Conservation (phyloP, 805 yeast species). For the Suhomyces sp. region DNA sequence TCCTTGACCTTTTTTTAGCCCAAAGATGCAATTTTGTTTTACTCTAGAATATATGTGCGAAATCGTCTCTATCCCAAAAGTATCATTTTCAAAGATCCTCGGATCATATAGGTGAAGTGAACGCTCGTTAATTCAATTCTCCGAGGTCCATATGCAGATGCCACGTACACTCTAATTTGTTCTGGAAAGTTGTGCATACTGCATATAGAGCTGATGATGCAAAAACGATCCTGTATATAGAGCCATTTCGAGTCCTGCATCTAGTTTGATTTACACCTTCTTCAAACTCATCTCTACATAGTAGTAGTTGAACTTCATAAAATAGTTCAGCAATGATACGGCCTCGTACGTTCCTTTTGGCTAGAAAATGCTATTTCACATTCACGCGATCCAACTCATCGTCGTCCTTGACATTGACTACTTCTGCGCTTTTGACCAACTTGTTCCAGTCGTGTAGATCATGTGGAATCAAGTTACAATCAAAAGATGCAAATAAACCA, state of each 20-base stretch:
- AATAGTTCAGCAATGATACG: neutral
- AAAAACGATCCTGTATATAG: conserved; percentile 1
- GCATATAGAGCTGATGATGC: neutral
- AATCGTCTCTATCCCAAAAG: no score
- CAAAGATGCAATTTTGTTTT: no score
- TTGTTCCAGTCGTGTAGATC: conserved; percentile 42
- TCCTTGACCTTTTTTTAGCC: no score
- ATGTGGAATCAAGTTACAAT: conserved; percentile 59
- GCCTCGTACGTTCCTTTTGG: neutral
- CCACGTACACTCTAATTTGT: no score
- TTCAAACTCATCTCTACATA: no score
- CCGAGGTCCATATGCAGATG: no score
- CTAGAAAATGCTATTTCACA: neutral
- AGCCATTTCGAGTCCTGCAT: neutral
- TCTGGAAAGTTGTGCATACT: no score
- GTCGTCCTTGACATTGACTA: conserved; percentile 6
- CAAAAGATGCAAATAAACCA: conserved; percentile 26
- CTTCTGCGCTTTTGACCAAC: conserved; percentile 12
- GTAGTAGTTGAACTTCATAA: neutral
- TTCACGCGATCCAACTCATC: conserved; percentile 4
- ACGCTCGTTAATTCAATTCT: no score
- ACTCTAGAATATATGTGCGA: no score
- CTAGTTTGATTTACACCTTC: no score
- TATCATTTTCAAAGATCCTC: no score
- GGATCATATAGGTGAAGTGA: no score